These are phyloP conservation scores for Alternaria gansuensis DNA, from an alignment of 2,329 filamentous ascomycete genomes.

Conservation along the genomic window DNA sequence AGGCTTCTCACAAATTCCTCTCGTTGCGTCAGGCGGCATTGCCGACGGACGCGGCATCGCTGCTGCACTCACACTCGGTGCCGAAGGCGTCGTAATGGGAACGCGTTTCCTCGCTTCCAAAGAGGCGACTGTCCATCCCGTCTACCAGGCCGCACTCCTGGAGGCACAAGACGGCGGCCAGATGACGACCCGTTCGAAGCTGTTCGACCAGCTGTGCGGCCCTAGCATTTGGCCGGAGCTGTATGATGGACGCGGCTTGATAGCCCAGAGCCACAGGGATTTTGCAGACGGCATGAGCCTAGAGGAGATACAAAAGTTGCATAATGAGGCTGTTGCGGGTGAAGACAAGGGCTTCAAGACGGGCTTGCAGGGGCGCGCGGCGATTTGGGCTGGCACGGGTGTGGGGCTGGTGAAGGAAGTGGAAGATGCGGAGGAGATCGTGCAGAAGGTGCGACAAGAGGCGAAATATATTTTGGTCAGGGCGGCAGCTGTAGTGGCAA, in stretches of 20 bases:
- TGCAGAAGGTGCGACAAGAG: constrained; percentile 54
- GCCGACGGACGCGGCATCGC: constrained; percentile 67
- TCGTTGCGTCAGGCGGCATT: constrained; percentile 69
- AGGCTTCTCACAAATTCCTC: constrained; percentile 29
- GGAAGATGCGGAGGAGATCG: constrained; percentile 62
- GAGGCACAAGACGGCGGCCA: constrained; percentile 60
- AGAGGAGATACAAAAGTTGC: constrained; percentile 55
- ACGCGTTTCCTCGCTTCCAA: constrained; percentile 68
- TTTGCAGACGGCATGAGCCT: constrained; percentile 50
- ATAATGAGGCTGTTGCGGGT: constrained; percentile 58
- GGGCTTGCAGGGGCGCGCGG: constrained; percentile 62
- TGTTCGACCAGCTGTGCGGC: constrained; percentile 64
- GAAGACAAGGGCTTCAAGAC: constrained; percentile 63
- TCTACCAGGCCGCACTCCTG: constrained; percentile 59
- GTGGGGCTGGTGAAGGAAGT: constrained; percentile 66
- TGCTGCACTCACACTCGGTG: constrained; percentile 65
- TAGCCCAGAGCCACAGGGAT: constrained; percentile 62
- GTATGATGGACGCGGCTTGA: constrained; percentile 67
- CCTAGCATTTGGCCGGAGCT: constrained; percentile 66
- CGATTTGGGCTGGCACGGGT: constrained; percentile 66
- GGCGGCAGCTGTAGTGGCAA: constrained; percentile 5
- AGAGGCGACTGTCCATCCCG: constrained; percentile 58
- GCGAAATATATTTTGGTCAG: constrained; percentile 47
- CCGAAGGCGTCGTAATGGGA: constrained; percentile 66
- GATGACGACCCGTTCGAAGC: constrained; percentile 58